Evolutionary conservation across 495 filamentous ascomycete species (phyloP).

Genomic region (Xylaria scruposa): DNA sequence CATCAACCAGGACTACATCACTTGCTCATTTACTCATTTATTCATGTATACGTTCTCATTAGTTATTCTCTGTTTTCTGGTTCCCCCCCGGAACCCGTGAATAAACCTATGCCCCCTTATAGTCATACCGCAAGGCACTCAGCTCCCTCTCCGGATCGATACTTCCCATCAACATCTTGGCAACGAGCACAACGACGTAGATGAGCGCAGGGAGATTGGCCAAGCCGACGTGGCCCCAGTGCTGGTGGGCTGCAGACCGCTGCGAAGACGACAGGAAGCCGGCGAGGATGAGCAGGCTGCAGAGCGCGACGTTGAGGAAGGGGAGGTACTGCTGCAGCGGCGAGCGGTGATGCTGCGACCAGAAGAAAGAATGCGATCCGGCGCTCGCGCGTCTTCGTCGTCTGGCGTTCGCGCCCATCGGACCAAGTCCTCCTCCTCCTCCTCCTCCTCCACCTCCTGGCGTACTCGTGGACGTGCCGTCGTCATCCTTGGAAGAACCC

Average conservation of each 20-base stretch:
- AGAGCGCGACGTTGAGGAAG: conserved; percentile 54
- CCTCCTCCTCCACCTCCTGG: neutral
- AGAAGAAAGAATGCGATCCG: conserved; percentile 7
- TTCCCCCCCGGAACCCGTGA: conserved; percentile 28
- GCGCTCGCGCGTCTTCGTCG: conserved; percentile 35
- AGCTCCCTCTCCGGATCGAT: conserved; percentile 63
- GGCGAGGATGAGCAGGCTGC: conserved; percentile 44
- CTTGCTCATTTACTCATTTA: neutral
- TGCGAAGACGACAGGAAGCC: conserved; percentile 35
- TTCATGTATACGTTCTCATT: neutral
- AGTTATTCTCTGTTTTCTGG: neutral
- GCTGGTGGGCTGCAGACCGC: conserved; percentile 18
- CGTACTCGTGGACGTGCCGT: neutral
- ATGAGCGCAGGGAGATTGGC: conserved; percentile 52
- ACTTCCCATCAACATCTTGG: conserved; percentile 59
- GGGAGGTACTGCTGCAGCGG: conserved; percentile 56
- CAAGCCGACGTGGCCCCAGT: conserved; percentile 35
- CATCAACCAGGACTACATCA: neutral
- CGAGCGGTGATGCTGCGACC: conserved; percentile 28
- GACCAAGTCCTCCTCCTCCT: neutral
- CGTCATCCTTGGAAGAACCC: neutral
- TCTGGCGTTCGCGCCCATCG: neutral
- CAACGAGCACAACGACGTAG: conserved; percentile 55
- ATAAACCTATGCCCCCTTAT: conserved; percentile 60
- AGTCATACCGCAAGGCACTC: conserved; percentile 59